Evolutionary conservation across 495 filamentous ascomycete species (phyloP).

Genomic region (Daldinia grandis): DNA sequence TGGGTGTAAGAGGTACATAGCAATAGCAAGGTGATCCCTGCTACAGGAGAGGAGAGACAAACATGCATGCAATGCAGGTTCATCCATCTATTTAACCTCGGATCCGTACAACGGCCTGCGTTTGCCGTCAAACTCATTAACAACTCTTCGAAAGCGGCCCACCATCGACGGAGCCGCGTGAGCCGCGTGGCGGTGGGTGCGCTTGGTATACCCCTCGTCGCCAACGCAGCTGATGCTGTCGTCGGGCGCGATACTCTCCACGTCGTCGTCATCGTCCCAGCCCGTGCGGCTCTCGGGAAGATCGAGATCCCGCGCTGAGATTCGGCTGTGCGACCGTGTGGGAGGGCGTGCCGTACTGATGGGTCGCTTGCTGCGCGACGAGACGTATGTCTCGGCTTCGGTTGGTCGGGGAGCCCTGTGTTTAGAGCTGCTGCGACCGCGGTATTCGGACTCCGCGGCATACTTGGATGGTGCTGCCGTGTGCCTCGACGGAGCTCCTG

Average conservation of each 20-base stretch:
- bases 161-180: conserved; percentile 20
- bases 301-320: conserved; percentile 35
- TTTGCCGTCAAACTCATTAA: conserved; percentile 35
- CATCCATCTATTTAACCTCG: conserved; percentile 4
- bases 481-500: conserved; percentile 10
- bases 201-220: conserved; percentile 43
- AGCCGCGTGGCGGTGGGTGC: conserved; percentile 3
- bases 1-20: too few species aligned
- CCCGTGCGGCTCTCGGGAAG: conserved; percentile 32
- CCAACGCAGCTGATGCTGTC: conserved; percentile 66
- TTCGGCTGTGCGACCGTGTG: conserved; percentile 27
- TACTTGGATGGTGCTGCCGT: conserved; percentile 14
- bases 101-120: conserved; percentile 34
- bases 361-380: conserved; percentile 48
- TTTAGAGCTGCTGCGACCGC: conserved; percentile 11
- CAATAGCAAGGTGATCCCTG: neutral
- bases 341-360: conserved; percentile 46
- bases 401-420: conserved; percentile 2
- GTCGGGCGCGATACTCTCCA: conserved; percentile 54
- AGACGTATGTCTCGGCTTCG: conserved; percentile 50
- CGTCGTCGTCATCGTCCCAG: conserved; percentile 32
- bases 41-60: neutral
- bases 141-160: conserved; percentile 28
- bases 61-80: neutral
- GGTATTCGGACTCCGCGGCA: conserved; percentile 9